Base-by-base conservation (phyloP, 768 basidiomycete genomes). In the Pleurotus eryngii region DNA sequence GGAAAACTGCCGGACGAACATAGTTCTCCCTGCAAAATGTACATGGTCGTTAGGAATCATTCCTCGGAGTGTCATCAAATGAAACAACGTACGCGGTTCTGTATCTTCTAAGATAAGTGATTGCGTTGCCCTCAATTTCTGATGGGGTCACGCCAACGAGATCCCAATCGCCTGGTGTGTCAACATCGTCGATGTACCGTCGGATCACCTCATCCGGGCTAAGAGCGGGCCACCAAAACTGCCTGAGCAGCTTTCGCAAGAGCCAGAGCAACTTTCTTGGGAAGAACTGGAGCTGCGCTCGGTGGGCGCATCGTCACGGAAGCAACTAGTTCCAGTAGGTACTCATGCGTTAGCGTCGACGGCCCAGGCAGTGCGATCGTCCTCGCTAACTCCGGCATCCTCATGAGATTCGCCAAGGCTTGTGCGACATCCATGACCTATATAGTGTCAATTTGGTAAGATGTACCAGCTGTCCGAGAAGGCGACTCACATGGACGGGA, bases 361-460 rank as follows among this genome's bases (percentile, higher is more conserved):
- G 96, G 95, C 2, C 97, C 97, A 46, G 95, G 92, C 47, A 99
- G 86, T 55, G 83, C 83, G 65, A 94, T 72, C 6, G 86, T 92
- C 30, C 84, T 81, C 42, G 87, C 73, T 18, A 85, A 65, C 50
- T 84, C 84, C 42, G 86, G 80, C 46, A 81, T 77, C 15, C 76
- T 66, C 72, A 90, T 81, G 59, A 92, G 73, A 74, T 92, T 91
- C n/a, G 81, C 79, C 55, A 98, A 81, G 4, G 86, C 95, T 71
- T 95, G 89, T 8, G 97, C 96, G 57, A 98, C 92, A 67, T 99
- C 95, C 66, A 95, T 72, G 20, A 97, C 92, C 92, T 95, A 62
- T 57, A 57, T 57, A 48, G 57, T 54, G 57, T 49, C 27, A 59
- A 48, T 62, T 27, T 43, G 39, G 49, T 15, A 60, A 35, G 30